Evolutionary conservation across 2,329 filamentous ascomycete species (phyloP), one percentile per base, ranked within the genome.

Genomic region (Aureobasidium subglaciale): DNA sequence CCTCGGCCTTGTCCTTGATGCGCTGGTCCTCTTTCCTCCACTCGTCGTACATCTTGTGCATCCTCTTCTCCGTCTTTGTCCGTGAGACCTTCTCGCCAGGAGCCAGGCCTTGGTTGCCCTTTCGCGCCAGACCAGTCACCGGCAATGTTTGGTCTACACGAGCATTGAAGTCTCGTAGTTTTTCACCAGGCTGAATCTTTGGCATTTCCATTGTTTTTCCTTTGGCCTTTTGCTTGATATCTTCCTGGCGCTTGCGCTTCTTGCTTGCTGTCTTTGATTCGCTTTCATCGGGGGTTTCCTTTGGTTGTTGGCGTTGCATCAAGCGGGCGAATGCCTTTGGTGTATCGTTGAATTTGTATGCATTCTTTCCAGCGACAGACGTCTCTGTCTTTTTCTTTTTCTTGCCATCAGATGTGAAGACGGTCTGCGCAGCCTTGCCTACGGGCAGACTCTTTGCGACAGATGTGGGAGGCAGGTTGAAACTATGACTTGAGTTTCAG

Each of bases 91-190:
- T 87, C 8, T 86, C 65, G 0, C 87, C 83, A 30, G 81, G 71
- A 6, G 83, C 79, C 58, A 86, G 84, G 61, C 82, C 85, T 50
- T 79, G 81, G 60, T 78, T 83, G 52, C 81, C 83, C 61, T 78
- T 83, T 8, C 78, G 68, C 59, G 63, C 70, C 8, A 96, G 76
- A 0, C 85, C 85, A 7, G 83, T 75, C 0, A 99, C 73, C 0
- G 92, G 92, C 6, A 97, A 76, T 0, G 88, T 84, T 46, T 88
- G 87, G 67, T 97, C 86, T 6, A 99, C 93, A 27, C 91, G 84
- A 10, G 85, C 82, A 7, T 84, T 76, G 67, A 95, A 99, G 52
- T 95, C 87, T 4, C 86, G 83, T 65, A 97, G 75, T 50, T 83
- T 82, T 70, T 99, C 93, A 50, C 90, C 89, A 0, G 91, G 90